These are phyloP conservation scores for Xylaria sp. DNA, from an alignment of 2,329 filamentous ascomycete species.

Conservation along the genomic window DNA sequence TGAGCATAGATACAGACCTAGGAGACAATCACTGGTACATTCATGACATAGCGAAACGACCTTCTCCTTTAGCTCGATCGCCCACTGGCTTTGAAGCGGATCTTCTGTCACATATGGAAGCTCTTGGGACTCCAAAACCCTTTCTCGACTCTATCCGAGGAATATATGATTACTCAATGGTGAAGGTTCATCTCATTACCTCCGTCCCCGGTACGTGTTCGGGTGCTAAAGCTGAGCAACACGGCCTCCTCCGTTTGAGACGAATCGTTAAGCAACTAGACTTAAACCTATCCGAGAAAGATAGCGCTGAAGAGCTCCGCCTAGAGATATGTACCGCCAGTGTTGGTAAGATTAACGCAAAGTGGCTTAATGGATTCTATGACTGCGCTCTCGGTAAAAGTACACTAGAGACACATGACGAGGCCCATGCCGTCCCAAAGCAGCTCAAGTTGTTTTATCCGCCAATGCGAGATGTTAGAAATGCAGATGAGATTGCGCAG, in stretches of 20 bases:
- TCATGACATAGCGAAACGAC: conserved; percentile 43
- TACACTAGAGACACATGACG: conserved; percentile 24
- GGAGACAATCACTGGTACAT: conserved; percentile 48
- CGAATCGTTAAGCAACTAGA: conserved; percentile 32
- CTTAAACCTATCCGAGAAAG: conserved; percentile 30
- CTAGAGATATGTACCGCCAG: conserved; percentile 44
- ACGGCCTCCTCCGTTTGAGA: conserved; percentile 43
- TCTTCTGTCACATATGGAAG: conserved; percentile 39
- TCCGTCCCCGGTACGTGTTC: conserved; percentile 41
- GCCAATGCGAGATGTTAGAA: conserved; percentile 39
- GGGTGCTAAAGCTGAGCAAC: conserved; percentile 39
- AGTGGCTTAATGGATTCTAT: conserved; percentile 43
- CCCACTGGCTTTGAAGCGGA: conserved; percentile 38
- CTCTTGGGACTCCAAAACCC: conserved; percentile 36
- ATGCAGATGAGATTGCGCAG: conserved; percentile 33
- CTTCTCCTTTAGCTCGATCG: not conserved
- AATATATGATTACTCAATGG: conserved; percentile 42
- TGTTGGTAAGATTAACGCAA: conserved; percentile 40
- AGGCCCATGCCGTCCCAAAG: conserved; percentile 21
- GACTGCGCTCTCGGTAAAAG: conserved; percentile 41
- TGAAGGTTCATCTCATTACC: conserved; percentile 43
- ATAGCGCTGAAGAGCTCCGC: conserved; percentile 30
- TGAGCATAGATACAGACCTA: conserved; percentile 43
- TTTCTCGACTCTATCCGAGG: conserved; percentile 42
- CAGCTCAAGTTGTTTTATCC: conserved; percentile 43